A percentile compares a stretch with the other conserved stretches of the same genome.
These are phyloP conservation scores for Yamadazyma laniorum DNA, from an alignment of 805 yeast genomes.

Conservation along the genomic window DNA sequence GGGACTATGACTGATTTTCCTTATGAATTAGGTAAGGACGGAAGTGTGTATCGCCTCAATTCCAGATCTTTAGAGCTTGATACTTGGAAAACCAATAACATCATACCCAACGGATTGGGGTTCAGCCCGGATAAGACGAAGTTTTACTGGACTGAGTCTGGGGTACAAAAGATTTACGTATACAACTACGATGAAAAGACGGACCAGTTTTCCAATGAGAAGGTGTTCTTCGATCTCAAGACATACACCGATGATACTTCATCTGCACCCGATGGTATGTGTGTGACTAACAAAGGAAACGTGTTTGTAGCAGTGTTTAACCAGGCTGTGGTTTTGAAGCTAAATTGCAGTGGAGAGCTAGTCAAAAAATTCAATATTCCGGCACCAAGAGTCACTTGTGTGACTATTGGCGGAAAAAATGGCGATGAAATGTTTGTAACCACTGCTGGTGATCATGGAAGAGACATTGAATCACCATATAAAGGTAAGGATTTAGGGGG, in stretches of 20 bases:
- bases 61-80: slow-evolving; percentile 30
- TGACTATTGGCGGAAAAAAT: slow-evolving; percentile 62
- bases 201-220: slow-evolving; percentile 28
- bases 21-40: slow-evolving; percentile 39
- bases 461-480: slow-evolving; percentile 22
- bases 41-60: slow-evolving; percentile 42
- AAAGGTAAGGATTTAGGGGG: slow-evolving; percentile 56
- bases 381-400: slow-evolving; percentile 60
- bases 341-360: slow-evolving; percentile 48
- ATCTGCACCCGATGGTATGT: slow-evolving; percentile 70
- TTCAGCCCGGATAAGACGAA: slow-evolving; percentile 28
- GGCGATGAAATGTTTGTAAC: slow-evolving; percentile 64
- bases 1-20: slow-evolving; percentile 73
- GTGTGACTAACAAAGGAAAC: slow-evolving; percentile 52
- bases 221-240: slow-evolving; percentile 19
- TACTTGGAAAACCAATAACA: slow-evolving; percentile 33
- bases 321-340: slow-evolving; percentile 54
- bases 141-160: slow-evolving; percentile 43
- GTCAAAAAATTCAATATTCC: slow-evolving; percentile 57
- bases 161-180: slow-evolving; percentile 32
- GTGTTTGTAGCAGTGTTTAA: slow-evolving; percentile 70
- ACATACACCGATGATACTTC: slow-evolving; percentile 24
- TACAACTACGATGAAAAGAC: slow-evolving; percentile 36
- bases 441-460: slow-evolving; percentile 53
- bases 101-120: slow-evolving; percentile 67